phyloP scores from a whole-genome alignment of 192 early-diverging fungal species.

The Funneliformis mosseae region DNA sequence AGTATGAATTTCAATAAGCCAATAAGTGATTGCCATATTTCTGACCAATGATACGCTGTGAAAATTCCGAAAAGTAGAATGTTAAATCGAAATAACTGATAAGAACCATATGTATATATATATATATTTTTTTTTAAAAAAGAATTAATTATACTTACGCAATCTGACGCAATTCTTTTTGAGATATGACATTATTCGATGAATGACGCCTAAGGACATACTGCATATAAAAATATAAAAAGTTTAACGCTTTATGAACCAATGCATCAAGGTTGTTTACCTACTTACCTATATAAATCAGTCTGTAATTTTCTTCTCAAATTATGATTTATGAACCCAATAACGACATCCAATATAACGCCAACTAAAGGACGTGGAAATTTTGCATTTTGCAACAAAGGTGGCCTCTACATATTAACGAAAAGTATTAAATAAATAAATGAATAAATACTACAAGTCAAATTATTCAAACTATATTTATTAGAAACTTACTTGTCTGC shows the following conservation, averaged over 20 bases:
- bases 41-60: slow-evolving; percentile 57
- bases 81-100: neutral
- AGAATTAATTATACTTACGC: slow-evolving; percentile 28
- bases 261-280: neutral
- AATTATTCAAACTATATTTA: slow-evolving; percentile 28
- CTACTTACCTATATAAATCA: slow-evolving; percentile 48
- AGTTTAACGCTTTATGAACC: too few species aligned
- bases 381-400: slow-evolving; percentile 48
- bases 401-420: slow-evolving; percentile 45
- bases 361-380: slow-evolving; percentile 43
- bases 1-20: slow-evolving; percentile 49
- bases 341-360: slow-evolving; percentile 49
- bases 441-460: too few species aligned
- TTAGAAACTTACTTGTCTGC: slow-evolving; percentile 40
- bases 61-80: neutral
- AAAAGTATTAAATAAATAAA: neutral
- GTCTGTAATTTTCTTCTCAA: slow-evolving; percentile 56
- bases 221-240: slow-evolving; percentile 11
- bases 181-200: slow-evolving; percentile 37
- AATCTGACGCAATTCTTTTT: slow-evolving; percentile 38
- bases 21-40: slow-evolving; percentile 56
- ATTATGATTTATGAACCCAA: slow-evolving; percentile 58
- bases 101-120: neutral
- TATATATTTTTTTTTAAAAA: neutral
- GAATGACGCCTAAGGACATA: slow-evolving; percentile 34